A percentile compares a stretch with the other conserved stretches of the same genome.
phyloP scores from a whole-genome alignment of 306 rosid genomes.

The Prunus mume region DNA sequence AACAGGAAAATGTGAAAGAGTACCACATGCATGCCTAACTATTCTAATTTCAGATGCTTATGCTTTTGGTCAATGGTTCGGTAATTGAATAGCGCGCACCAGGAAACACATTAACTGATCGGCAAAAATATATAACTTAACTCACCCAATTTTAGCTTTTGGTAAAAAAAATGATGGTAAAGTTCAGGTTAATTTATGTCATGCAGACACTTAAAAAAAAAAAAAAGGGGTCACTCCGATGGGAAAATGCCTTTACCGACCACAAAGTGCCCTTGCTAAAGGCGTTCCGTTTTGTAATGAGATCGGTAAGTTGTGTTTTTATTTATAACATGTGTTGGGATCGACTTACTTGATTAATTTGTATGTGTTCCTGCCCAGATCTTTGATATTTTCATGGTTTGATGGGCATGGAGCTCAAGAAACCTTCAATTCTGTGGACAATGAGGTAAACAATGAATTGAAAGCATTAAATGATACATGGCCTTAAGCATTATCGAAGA shows the following conservation, averaged over 20 bases:
- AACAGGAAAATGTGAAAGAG: not conserved
- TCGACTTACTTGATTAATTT: no score
- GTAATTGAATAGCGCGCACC: no score
- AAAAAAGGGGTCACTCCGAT: accelerated
- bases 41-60: not conserved
- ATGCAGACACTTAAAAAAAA: no score
- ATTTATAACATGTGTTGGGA: no score
- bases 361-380: not conserved
- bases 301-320: no score
- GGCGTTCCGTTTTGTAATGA: no score
- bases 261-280: no score
- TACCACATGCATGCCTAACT: not conserved
- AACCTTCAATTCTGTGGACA: not conserved
- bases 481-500: not conserved
- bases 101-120: not conserved
- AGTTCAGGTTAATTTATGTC: not conserved
- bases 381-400: not conserved
- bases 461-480: not conserved
- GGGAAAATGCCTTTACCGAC: no score
- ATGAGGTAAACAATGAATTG: not conserved
- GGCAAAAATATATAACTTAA: no score
- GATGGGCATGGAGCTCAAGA: not conserved
- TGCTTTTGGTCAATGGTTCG: no score
- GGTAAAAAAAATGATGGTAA: not conserved
- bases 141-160: not conserved